These are phyloP conservation scores for Podospora tetraspora DNA, from an alignment of 495 filamentous ascomycete genomes.

Conservation along the genomic window DNA sequence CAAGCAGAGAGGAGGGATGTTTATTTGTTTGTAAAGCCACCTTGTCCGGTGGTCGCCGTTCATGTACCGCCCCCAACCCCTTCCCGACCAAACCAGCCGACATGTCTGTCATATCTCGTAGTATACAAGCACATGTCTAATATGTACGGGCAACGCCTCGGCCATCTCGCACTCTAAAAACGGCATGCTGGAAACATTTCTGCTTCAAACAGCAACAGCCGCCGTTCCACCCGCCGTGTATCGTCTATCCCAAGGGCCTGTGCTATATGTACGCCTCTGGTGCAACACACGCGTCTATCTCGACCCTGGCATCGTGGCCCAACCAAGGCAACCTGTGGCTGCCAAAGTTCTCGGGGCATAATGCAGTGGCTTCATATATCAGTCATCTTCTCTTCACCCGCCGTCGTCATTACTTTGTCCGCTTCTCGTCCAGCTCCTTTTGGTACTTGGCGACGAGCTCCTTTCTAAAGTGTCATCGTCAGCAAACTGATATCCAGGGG, in stretches of 20 bases:
- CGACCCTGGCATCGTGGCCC: background rate
- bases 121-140: background rate
- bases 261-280: background rate
- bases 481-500: background rate
- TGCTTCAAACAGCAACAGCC: background rate
- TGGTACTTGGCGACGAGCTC: conserved; percentile 84
- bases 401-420: conserved; percentile 29
- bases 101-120: background rate
- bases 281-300: background rate
- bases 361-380: conserved; percentile 18
- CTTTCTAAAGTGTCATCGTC: conserved; percentile 49
- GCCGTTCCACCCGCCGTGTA: background rate
- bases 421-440: conserved; percentile 74
- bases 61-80: background rate
- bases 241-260: background rate
- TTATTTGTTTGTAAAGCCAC: background rate
- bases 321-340: background rate
- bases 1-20: background rate
- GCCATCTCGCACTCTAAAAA: background rate
- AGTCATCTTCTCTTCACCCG: background rate
- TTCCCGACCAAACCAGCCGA: background rate
- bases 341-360: background rate
- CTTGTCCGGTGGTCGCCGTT: background rate
- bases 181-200: background rate
- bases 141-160: background rate